These are phyloP conservation scores for Macrocystidia cucumis DNA, from an alignment of 1,284 basidiomycete genomes.

Conservation along the genomic window DNA sequence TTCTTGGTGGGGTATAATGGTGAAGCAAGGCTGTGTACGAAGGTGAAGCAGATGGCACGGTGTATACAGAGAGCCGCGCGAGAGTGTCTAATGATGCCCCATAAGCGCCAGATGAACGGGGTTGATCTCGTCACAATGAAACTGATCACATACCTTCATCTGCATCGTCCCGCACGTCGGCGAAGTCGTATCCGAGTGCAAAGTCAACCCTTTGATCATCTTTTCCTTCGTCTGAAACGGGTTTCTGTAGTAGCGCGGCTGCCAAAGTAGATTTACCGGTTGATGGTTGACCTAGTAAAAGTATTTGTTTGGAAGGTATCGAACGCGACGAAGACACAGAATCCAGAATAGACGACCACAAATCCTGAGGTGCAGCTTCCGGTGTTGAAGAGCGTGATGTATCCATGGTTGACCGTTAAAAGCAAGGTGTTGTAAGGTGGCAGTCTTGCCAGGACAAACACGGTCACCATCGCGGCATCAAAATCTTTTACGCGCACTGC, in stretches of 20 bases:
- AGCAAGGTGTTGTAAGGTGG: too few species aligned
- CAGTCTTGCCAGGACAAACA: too few species aligned
- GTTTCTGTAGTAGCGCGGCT: conserved; percentile 64
- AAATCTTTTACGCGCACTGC: too few species aligned
- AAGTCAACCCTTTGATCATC: conserved; percentile 57
- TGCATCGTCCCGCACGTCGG: conserved; percentile 78
- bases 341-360: conserved; percentile 89
- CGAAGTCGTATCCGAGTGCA: conserved; percentile 83
- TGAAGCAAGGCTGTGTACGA: conserved; percentile 77
- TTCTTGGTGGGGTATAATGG: conserved; percentile 71
- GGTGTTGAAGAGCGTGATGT: conserved; percentile 55
- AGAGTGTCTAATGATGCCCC: conserved; percentile 56
- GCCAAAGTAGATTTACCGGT: conserved; percentile 74
- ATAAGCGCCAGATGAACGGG: conserved; percentile 6
- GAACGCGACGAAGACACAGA: conserved; percentile 80
- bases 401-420: conserved; percentile 20
- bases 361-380: conserved; percentile 66
- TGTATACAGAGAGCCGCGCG: conserved; percentile 83
- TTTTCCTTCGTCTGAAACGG: conserved; percentile 43
- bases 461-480: too few species aligned
- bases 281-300: conserved; percentile 71
- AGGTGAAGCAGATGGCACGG: conserved; percentile 72
- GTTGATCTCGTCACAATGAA: conserved; percentile 6
- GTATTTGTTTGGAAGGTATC: conserved; percentile 80
- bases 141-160: conserved; percentile 69